Base-by-base conservation (phyloP, 805 yeast species). In the Saturnispora galanensis region DNA sequence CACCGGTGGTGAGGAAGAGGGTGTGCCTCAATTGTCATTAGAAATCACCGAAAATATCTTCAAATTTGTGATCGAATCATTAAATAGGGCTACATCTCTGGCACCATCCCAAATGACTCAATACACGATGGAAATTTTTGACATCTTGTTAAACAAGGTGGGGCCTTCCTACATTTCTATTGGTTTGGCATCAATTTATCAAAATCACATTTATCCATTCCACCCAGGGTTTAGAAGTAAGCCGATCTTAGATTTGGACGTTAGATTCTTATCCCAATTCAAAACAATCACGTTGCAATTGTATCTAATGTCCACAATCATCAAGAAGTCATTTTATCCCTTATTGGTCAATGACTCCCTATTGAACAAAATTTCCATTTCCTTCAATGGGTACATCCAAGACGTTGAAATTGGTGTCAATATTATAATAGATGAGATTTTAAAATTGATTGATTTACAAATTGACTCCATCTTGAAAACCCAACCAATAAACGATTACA, bases 121-220 rank as follows among this genome's bases (percentile, higher is more conserved):
- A 38, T 75, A 79, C 54, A 73, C 86, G 0, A 63, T 77, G 37
- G 88, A 79, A 49, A 61, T 89, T 11, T 67, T 84, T 47, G 85
- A 84, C 49, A 69, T 84, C 32, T 58, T 86, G 42, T 61, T 86
- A 17, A 69, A 76, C 39, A 87, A 82, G 44, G 69, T 85, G 33
- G 93, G 95, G 1, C 77, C 77, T 31, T 71, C 81, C 3, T 87
- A 84, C 55, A 73, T 88, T 37, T 88, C 84, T 34, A 69, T 78
- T 12, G 88, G 86, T 0, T 60, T 89, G 35, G 96, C 86, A 52
- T 76, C 79, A 3, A 70, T 87, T 1, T 83, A 77, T 44, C 53
- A 56, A 35, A 53, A 50, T 35, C 62, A 59, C 8, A 52, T 62
- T 11, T 42, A 55, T 13, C 45, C 45, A 36, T 42, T 42, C 16